A percentile compares a stretch with the other conserved stretches of the same genome.
These are phyloP conservation scores for Tuctoria greenei DNA, from an alignment of 176 grass and related monocot species.

Conservation along the genomic window DNA sequence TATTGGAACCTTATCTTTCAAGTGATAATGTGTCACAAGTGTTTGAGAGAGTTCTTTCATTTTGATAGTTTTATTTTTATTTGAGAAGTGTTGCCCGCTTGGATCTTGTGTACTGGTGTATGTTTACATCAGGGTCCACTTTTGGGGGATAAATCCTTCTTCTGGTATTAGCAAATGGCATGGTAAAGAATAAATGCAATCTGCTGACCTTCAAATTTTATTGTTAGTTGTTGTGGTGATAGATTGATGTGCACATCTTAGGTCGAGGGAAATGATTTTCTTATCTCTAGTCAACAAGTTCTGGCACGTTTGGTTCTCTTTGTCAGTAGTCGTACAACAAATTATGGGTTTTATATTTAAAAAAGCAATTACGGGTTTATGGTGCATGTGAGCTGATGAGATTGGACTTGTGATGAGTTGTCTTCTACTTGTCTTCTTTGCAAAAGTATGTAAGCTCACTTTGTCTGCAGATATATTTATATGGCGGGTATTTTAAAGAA, in stretches of 20 bases:
- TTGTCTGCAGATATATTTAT: slow-evolving; percentile 77
- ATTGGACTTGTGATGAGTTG: slow-evolving; percentile 5
- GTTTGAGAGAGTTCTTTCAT: background rate
- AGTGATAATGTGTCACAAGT: background rate
- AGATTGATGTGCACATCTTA: slow-evolving; percentile 11
- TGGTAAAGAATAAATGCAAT: slow-evolving; percentile 8
- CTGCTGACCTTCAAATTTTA: background rate
- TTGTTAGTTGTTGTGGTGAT: background rate
- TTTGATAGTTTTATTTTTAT: slow-evolving; percentile 3
- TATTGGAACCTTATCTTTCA: slow-evolving; percentile 9
- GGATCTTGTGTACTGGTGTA: background rate
- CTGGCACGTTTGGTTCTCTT: background rate
- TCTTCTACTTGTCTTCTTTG: slow-evolving; percentile 20
- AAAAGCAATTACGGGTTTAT: background rate
- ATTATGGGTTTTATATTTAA: too few species aligned
- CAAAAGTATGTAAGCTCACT: slow-evolving; percentile 12
- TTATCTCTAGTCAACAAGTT: slow-evolving; percentile 9
- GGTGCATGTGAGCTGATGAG: background rate
- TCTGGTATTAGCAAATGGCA: background rate
- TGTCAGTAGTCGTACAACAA: background rate
- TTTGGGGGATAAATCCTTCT: background rate
- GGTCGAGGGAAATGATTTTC: background rate
- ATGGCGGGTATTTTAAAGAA: slow-evolving; percentile 98
- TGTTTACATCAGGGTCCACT: background rate
- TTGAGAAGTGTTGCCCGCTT: background rate